Percentiles rank a stretch among this genome's conserved stretches.
phyloP scores from a whole-genome alignment of 352 stramenopile species.

The Pythium rishiriense region DNA sequence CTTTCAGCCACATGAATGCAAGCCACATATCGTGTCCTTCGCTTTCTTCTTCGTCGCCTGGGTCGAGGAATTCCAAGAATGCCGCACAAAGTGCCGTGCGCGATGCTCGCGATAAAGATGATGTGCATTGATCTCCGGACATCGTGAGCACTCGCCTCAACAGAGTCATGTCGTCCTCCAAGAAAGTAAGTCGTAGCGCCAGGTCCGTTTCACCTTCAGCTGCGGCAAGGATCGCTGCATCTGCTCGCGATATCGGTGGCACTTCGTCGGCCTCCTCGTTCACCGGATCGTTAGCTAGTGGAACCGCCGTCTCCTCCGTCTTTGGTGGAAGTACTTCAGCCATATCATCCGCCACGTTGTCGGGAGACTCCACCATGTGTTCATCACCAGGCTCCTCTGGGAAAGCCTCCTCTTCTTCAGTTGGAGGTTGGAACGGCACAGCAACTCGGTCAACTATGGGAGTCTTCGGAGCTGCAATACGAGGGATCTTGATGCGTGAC shows the following conservation, averaged over 20 bases:
- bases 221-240: constrained; percentile 42
- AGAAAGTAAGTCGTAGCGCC: constrained; percentile 50
- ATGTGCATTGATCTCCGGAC: constrained; percentile 35
- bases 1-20: constrained; percentile 50
- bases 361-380: background rate
- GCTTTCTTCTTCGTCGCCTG: constrained; percentile 2
- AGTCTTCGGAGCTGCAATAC: constrained; percentile 13
- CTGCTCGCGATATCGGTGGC: constrained; percentile 34
- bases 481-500: constrained; percentile 6
- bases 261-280: background rate
- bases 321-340: background rate
- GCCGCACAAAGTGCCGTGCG: constrained; percentile 54
- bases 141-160: constrained; percentile 40
- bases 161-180: constrained; percentile 52
- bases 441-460: background rate
- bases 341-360: background rate
- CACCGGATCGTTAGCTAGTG: background rate
- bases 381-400: constrained; percentile 18
- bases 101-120: constrained; percentile 33
- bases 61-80: constrained; percentile 50
- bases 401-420: constrained; percentile 16
- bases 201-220: constrained; percentile 47
- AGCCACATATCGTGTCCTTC: constrained; percentile 42
- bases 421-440: constrained; percentile 6
- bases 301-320: background rate